Base-by-base conservation (phyloP, 2,329 filamentous ascomycete species). In the Fusarium transvaalense region DNA sequence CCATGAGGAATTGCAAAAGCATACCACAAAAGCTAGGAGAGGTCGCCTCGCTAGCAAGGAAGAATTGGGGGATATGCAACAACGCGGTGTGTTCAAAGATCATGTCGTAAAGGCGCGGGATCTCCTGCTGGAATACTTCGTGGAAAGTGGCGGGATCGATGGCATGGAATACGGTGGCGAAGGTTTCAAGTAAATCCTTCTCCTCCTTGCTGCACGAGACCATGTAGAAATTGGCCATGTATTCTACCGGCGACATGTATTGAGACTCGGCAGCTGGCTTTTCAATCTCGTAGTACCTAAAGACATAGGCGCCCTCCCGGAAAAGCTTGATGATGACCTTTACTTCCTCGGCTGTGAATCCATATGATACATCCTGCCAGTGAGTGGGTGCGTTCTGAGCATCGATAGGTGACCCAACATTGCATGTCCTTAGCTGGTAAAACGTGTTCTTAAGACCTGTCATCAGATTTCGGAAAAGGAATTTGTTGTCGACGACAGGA, bases 111-210 rank as follows among this genome's bases (percentile, higher is more conserved):
- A 99, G 88, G 78, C 93, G 93, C 37, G 95, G 95, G 64, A 99
- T 98, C 82, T 98, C 96, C 64, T 94, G 93, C 77, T 97, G 93
- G 78, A 99, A 99, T 39, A 99, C 94, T 81, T 99, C 96, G 75
- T 99, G 94, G 77, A 99, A 99, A 0, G 95, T 97, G 13, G 97
- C 96, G 3, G 96, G 96, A 76, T 99, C 96, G 68, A 99, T 96
- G 79, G 95, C 97, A 77, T 99, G 96, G 77, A 99, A 99, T 29
- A 99, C 94, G 0, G 96, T 98, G 3, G 95, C 96, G 78, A 99
- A 99, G 4, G 93, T 97, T 82, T 99, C 97, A 9, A 99, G 85
- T 10, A 99, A 85, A 56, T 99, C 96, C 78, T 99, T 99, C 79
- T 99, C 97, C 76, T 99, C 97, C 74, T 97, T 97, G 64, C 89